Conservation (phyloP, 2,329 filamentous ascomycete species). For the Colletotrichum theobromicola region DNA sequence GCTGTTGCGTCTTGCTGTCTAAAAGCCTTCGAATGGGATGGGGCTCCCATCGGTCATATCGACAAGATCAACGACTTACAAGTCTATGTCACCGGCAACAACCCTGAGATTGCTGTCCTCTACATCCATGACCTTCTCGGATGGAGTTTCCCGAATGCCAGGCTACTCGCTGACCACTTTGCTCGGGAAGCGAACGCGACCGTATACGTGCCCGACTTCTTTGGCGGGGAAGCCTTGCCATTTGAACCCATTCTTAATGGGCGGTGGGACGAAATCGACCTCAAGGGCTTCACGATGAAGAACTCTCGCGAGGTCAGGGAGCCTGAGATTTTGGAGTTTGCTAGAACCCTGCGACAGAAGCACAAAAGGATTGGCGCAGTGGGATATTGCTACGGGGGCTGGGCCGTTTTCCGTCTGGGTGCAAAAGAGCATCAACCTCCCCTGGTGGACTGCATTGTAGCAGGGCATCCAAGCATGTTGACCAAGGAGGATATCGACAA, state of each 20-base stretch:
- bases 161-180: constrained; percentile 52
- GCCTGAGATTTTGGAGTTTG: constrained; percentile 43
- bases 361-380: constrained; percentile 45
- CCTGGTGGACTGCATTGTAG: constrained; percentile 50
- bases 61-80: constrained; percentile 35
- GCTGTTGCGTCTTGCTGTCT: constrained; percentile 32
- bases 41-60: constrained; percentile 36
- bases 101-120: constrained; percentile 37
- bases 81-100: constrained; percentile 41
- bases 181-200: constrained; percentile 48
- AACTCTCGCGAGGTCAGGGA: constrained; percentile 42
- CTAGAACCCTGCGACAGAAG: constrained; percentile 36
- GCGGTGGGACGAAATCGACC: constrained; percentile 38
- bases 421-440: constrained; percentile 35
- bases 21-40: constrained; percentile 45
- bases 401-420: constrained; percentile 53
- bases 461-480: constrained; percentile 49
- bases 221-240: constrained; percentile 37
- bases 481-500: constrained; percentile 50
- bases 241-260: constrained; percentile 31
- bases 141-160: constrained; percentile 48
- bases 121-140: constrained; percentile 45
- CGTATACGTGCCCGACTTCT: constrained; percentile 46
- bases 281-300: constrained; percentile 39
- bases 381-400: constrained; percentile 58